Base-by-base conservation (phyloP, 179 eudicot species). In the Sideroxylon spinosum region DNA sequence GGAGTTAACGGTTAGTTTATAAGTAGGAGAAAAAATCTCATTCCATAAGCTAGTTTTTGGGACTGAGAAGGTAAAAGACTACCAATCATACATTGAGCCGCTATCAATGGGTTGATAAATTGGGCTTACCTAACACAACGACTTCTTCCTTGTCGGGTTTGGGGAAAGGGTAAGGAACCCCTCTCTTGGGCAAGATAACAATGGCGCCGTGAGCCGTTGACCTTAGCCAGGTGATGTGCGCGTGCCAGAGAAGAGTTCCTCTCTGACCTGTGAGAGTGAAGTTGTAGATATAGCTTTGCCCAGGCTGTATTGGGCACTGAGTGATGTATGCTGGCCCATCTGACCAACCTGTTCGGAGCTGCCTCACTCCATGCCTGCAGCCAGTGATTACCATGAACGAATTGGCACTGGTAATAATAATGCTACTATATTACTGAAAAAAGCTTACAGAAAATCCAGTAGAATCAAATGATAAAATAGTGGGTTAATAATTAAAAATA, bases 201-300 rank as follows among this genome's bases (percentile, higher is more conserved):
- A 92, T 86, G 65, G 95, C 91, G 60, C 97, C 97, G 71, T 92
- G 90, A 37, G 89, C 85, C 0, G 97, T 92, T 7, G 95, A 87
- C 76, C 95, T 84, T 26, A 91, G 85, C 97, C 97, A 92, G 1
- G 83, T 80, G 46, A 92, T 88, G 71, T 92, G 97, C 11, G 90
- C 97, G 75, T 92, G 97, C 93, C 95, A 92, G 20, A 89, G 70
- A 14, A 92, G 88, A 7, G 97, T 92, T 46, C 97, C 97, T 76
- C 97, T 85, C 70, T 92, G 97, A 0, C 95, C 97, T 17, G 84
- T 89, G 28, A 92, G 63, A 46, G 90, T 92, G 82, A 91, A 92
- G 74, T 89, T 91, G 83, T 92, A 91, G 14, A 87, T 55, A 76
- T 83, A 92, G 76, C 88, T 87, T 74, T 87, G 87, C 4, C 86